Evolutionary conservation across 2,329 filamentous ascomycete genomes (phyloP), one percentile per base, ranked within the genome.

Genomic region (Botrytis medusae): DNA sequence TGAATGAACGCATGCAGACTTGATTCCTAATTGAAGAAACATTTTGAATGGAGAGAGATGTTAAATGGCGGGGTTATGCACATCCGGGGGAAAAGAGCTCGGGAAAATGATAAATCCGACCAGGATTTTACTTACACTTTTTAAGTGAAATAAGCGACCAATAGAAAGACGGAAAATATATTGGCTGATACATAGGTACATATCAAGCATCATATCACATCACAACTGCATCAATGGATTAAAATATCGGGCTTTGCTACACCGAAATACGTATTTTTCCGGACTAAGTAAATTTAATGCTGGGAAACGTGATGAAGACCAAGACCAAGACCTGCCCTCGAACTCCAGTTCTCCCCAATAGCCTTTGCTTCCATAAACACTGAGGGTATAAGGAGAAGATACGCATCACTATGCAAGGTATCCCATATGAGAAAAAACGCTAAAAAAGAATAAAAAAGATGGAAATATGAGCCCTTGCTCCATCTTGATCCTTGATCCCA

Each of bases 221-320:
- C 62, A 67, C 70, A 34, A 61, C 67, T 72, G 70, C 42, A 63
- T 57, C 51, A n/a, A 29, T 57, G n/a, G 14, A 57, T 69, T 32
- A 74, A 62, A 32, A 62, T 20, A 71, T 76, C 75, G 75, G 75
- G 59, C 54, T 46, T 54, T 42, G 62, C 71, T 76, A 68, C 46
- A 61, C 75, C 75, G 75, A 76, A 71, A 37, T 69, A 25, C 69
- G 34, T 72, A 74, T 76, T 76, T 75, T 73, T 76, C 75, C 75
- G 75, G 54, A 69, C 51, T 40, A 65, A 46, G 7, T 22, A 29
- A 51, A 48, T 37, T 71, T 48, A 29, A 64, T 29, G 25, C 59
- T 51, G 54, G 25, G n/a, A 51, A 51, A 25, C 22, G 25, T 32
- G 25, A 64, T 46, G 44, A 29, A 63, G 32, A 42, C 25, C 46